Evolutionary conservation across 2,329 filamentous ascomycete genomes (phyloP).

Genomic region (Fusarium palustre): DNA sequence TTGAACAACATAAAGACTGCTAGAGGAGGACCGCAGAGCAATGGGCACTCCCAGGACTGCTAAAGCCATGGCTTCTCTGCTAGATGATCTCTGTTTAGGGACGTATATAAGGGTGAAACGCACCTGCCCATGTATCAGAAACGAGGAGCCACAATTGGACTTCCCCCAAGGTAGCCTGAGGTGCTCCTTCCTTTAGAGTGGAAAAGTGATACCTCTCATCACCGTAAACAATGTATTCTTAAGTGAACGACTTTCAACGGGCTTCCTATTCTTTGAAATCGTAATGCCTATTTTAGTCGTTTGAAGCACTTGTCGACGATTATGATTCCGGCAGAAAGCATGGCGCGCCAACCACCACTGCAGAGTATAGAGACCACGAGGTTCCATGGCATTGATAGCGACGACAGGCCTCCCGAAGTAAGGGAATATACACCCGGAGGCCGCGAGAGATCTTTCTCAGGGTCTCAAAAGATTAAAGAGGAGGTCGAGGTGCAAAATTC

Average conservation of each 20-base stretch:
- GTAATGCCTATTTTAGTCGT: too few species aligned
- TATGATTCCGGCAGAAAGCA: background rate
- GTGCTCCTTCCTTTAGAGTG: background rate
- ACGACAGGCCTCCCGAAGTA: too few species aligned
- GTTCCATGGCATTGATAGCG: background rate
- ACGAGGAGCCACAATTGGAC: background rate
- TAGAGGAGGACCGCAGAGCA: background rate
- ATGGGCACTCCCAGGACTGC: background rate
- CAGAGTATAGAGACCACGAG: background rate
- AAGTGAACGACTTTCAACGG: too few species aligned
- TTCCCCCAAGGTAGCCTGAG: background rate
- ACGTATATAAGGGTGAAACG: background rate
- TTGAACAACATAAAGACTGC: background rate
- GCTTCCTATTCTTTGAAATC: too few species aligned
- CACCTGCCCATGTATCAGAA: background rate
- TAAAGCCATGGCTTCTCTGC: background rate
- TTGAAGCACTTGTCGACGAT: background rate
- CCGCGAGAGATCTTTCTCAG: background rate
- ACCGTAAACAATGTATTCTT: background rate
- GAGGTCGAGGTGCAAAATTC: background rate
- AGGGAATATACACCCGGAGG: accelerated
- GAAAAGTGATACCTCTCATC: background rate
- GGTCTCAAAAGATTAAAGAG: background rate
- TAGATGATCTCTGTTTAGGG: background rate
- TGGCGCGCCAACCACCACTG: background rate